Percentiles rank a stretch among this genome's conserved stretches.
Evolutionary conservation across 768 basidiomycete species (phyloP).

Genomic region (Kwoniella europaea): DNA sequence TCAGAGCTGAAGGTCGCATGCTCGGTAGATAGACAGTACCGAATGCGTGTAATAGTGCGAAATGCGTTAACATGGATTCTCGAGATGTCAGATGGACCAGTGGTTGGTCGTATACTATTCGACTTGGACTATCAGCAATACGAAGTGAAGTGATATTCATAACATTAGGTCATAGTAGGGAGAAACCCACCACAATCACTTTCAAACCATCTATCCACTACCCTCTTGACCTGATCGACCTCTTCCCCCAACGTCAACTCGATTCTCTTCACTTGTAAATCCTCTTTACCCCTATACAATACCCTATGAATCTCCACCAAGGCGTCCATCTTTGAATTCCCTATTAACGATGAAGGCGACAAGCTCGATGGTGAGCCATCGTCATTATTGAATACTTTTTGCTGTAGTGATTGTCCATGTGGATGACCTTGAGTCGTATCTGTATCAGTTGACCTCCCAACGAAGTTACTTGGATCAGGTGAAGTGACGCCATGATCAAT

Average conservation of each 20-base stretch:
- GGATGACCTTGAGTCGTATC: neutral
- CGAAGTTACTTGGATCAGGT: neutral
- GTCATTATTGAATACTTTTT: neutral
- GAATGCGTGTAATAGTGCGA: conserved; percentile 41
- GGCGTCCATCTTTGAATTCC: conserved; percentile 34
- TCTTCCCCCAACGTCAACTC: conserved; percentile 8
- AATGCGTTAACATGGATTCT: conserved; percentile 35
- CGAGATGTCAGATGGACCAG: conserved; percentile 30
- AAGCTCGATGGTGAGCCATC: conserved; percentile 1
- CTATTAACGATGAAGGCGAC: conserved; percentile 1
- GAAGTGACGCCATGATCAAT: neutral
- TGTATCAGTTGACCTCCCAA: neutral
- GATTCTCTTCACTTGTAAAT: conserved; percentile 17
- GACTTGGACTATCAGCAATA: conserved; percentile 5
- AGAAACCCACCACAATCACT: conserved; percentile 42
- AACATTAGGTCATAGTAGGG: too few species aligned
- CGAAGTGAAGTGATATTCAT: too few species aligned
- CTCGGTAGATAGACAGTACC: conserved; percentile 32
- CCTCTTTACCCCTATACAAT: conserved; percentile 44
- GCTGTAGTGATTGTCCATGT: neutral
- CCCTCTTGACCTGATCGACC: conserved; percentile 21
- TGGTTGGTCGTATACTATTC: conserved; percentile 46
- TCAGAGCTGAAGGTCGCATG: conserved; percentile 24
- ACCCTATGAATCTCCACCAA: conserved; percentile 52
- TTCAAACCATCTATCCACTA: conserved; percentile 47